These are phyloP conservation scores for Colletotrichum sp. DNA, from an alignment of 2,329 filamentous ascomycete species.

Conservation along the genomic window DNA sequence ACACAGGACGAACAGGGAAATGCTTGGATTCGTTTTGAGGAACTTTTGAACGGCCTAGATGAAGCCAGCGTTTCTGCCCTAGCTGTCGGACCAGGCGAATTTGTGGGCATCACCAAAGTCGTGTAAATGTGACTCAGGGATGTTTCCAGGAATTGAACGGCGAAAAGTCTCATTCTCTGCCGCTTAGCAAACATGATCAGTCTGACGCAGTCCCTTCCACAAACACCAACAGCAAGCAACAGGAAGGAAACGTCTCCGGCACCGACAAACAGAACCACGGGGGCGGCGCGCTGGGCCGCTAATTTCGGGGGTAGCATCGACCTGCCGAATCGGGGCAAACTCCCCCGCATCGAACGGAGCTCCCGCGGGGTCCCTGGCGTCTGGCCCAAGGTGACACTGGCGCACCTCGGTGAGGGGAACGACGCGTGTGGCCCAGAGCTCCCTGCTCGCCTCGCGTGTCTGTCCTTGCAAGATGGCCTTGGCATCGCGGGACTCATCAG, in stretches of 20 bases:
- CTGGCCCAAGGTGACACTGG: not conserved
- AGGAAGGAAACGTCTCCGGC: not conserved
- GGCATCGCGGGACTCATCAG: not conserved
- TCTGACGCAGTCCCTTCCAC: accelerated
- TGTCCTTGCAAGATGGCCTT: not conserved
- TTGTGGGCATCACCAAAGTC: not conserved
- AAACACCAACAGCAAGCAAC: not conserved
- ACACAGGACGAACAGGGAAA: not conserved
- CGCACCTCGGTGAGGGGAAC: not conserved
- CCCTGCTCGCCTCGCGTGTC: not conserved
- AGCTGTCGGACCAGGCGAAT: not conserved
- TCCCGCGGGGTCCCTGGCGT: not conserved
- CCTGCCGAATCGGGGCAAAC: not conserved
- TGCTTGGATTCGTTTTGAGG: not conserved
- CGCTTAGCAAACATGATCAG: too few relatives aligned
- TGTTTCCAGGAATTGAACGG: not conserved
- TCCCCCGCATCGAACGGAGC: not conserved
- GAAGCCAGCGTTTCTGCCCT: not conserved
- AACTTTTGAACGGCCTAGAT: not conserved
- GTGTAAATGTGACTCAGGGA: too few relatives aligned
- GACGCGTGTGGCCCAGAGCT: not conserved
- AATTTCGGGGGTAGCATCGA: not conserved
- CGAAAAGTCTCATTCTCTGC: not conserved
- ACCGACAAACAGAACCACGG: not conserved
- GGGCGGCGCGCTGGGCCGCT: not conserved